Conservation (phyloP, 805 yeast genomes). For the Torulaspora microellipsoides region DNA sequence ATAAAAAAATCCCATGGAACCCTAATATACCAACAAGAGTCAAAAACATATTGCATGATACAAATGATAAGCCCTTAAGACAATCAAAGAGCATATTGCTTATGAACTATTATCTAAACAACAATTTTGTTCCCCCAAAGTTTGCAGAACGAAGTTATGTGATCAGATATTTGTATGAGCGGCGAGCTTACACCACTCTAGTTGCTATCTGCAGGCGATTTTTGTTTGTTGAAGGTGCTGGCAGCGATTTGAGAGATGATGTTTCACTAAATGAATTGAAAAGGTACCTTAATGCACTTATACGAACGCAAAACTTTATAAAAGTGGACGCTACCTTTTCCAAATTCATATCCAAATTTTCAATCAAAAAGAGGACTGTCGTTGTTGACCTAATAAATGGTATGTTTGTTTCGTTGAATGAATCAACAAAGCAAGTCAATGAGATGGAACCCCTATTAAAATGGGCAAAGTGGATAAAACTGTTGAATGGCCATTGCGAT, state of each 20-base stretch:
- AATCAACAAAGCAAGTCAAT: background rate
- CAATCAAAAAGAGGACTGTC: constrained; percentile 16
- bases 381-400: constrained; percentile 18
- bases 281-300: constrained; percentile 18
- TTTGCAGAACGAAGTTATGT: constrained; percentile 14
- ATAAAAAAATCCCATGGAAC: constrained; percentile 8
- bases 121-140: background rate
- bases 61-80: constrained; percentile 4
- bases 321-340: constrained; percentile 15
- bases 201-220: constrained; percentile 16
- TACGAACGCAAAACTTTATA: constrained; percentile 10
- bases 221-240: constrained; percentile 11
- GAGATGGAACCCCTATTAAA: constrained; percentile 10
- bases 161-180: constrained; percentile 18
- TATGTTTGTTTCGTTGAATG: constrained; percentile 11
- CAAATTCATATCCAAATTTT: constrained; percentile 21
- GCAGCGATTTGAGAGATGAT: constrained; percentile 10
- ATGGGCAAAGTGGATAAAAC: constrained; percentile 27
- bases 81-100: constrained; percentile 5
- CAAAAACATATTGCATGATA: constrained; percentile 6
- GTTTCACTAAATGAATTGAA: constrained; percentile 19
- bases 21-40: constrained; percentile 10
- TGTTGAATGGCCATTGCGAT: constrained; percentile 28
- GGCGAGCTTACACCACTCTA: constrained; percentile 16
- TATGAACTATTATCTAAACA: constrained; percentile 5